Evolutionary conservation across 2,329 filamentous ascomycete species (phyloP), one percentile per base, ranked within the genome.

Genomic region (Cladosporium sp.): DNA sequence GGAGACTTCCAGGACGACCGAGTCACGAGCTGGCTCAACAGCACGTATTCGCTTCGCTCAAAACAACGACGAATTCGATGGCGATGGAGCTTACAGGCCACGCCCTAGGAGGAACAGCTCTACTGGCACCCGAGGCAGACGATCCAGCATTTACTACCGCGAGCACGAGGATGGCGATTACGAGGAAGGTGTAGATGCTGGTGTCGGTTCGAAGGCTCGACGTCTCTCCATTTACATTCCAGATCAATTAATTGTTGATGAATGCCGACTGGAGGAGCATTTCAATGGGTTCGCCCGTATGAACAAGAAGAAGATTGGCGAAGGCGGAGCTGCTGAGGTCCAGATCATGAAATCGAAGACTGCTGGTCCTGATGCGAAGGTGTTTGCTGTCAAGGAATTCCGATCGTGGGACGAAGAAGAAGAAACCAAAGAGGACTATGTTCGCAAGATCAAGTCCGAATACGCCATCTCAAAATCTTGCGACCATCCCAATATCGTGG

Each of bases 381-480:
- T 92, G 8, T 93, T 90, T 70, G 93, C 93, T 0, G 92, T 96
- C 71, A 97, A 97, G 79, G 91, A 95, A 73, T 96, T 96, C 76
- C 88, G 92, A 13, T 85, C 86, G 69, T 90, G 91, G 76, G 88
- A 88, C 39, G 83, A 85, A 36, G 83, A 84, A 48, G 92, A 96
- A 75, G 88, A 85, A 46, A 67, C 67, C 11, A 82, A 86, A 67
- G 84, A 87, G 32, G 91, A 95, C 59, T 96, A 96, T 76, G 86
- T 91, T 70, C 89, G 92, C 78, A 95, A 96, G 82, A 91, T 96
- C 81, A 96, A 94, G 78, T 93, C 91, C 1, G 93, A 97, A 76
- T 97, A 88, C 79, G 92, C 89, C 76, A 93, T 96, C 69, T 91
- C 91, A 67, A 93, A 93, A 81, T 92, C 90, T 69, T 80, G 93